Base-by-base conservation (phyloP, 768 basidiomycete species). In the Polyporus arcularius region DNA sequence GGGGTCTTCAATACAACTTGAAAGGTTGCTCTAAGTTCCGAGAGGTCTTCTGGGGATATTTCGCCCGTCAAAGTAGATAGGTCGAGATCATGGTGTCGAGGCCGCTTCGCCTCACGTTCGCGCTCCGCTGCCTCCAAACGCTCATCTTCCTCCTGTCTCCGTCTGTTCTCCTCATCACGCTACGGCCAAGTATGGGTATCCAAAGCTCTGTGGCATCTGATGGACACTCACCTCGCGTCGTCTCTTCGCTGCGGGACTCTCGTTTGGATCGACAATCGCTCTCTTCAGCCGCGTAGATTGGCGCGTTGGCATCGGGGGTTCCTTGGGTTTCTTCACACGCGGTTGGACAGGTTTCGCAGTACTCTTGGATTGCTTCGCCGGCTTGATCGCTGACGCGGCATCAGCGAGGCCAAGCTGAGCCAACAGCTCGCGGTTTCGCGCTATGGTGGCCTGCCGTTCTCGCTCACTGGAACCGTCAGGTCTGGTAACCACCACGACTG, bases 361-460 rank as follows among this genome's bases (percentile, higher is more conserved):
- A 4, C 71, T 56, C 61, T 77, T 79, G 8, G 73, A 65, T 57
- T 59, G 45, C 18, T 58, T 55, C 3, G 55, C 18, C 39, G 66
- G 65, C 42, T 70, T 75, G 52, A 61, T 40, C 2, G 62, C 43
- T 21, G 76, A 80, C 60, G 64, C 74, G 58, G 72, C 84, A 16
- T 62, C 74, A 10, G 79, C 70, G 10, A 84, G 67, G 16, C 89
- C 84, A 16, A 94, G 81, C 68, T 90, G 74, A 64, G 89, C 85
- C 40, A 94, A 78, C 9, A 93, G 77, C 3, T 84, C 87, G 45
- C 84, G 86, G 70, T 94, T 94, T 53, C 89, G 82, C 12, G 89
- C 90, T 47, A 94, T 92, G 67, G 92, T 94, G 9, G 85, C 87
- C 70, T 90, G 86, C 18, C 92, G 86, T 65, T 92, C 88, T 21